Conservation (phyloP, 164 flowering plant genomes). For the Aristolochia californica region DNA sequence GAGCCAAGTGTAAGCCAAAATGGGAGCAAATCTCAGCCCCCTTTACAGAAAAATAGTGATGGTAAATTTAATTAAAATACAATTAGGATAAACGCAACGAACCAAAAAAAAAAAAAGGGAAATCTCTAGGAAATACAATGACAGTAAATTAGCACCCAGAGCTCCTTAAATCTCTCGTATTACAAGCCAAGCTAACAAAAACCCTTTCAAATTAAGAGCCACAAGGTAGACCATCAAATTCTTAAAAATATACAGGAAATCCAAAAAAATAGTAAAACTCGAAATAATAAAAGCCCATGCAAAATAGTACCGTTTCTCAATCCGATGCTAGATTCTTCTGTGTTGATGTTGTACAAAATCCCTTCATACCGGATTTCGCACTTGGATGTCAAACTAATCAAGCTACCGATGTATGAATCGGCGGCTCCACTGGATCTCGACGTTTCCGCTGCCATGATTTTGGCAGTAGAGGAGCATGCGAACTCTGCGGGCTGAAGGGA, state of each 20-base stretch:
- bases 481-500: no score
- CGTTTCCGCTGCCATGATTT: constrained; percentile 45
- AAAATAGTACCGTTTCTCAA: constrained; percentile 36
- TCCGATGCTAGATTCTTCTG: constrained; percentile 88
- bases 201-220: background rate
- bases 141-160: no score
- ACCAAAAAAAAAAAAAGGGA: no score
- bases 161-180: no score
- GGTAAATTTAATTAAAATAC: no score
- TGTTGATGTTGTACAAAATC: constrained; percentile 71
- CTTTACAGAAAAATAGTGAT: no score
- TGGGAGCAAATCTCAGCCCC: no score
- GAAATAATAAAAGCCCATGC: background rate
- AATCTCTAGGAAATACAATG: no score
- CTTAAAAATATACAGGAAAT: background rate
- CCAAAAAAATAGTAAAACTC: background rate
- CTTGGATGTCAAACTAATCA: constrained; percentile 91
- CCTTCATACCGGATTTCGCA: constrained; percentile 90
- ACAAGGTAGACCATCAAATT: background rate
- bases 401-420: constrained; percentile 86
- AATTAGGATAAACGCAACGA: no score
- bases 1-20: no score
- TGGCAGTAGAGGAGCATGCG: background rate
- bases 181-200: background rate
- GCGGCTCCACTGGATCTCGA: constrained; percentile 50